Percentiles rank a stretch among this genome's conserved stretches.
Evolutionary conservation across 192 early-diverging fungal genomes (phyloP).

Genomic region (Dissophora globulifera): DNA sequence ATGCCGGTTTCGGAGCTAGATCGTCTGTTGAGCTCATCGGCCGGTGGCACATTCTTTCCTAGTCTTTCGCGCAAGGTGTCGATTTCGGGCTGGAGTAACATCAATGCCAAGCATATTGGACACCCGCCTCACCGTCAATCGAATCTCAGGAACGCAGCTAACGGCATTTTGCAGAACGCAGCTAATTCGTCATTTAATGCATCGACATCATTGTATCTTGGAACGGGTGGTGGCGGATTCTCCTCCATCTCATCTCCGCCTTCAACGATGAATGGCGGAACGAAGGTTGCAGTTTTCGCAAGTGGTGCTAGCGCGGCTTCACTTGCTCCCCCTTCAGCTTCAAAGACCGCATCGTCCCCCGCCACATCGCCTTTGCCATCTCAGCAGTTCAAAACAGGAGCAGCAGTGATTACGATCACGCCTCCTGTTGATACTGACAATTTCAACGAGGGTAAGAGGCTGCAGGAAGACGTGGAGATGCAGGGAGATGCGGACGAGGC

Average conservation of each 20-base stretch:
- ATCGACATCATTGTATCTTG: conserved; percentile 16
- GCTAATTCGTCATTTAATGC: conserved; percentile 37
- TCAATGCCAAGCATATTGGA: conserved; percentile 41
- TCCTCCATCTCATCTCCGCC: background rate
- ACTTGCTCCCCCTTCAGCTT: background rate
- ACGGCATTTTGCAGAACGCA: conserved; percentile 46
- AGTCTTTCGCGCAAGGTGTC: conserved; percentile 50
- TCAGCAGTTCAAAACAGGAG: background rate
- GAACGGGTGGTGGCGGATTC: too few species aligned
- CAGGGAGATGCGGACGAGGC: conserved; percentile 5
- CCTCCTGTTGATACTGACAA: background rate
- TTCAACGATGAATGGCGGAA: background rate
- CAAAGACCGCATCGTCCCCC: conserved; percentile 3
- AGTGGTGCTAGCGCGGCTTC: too few species aligned
- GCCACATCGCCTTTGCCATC: too few species aligned
- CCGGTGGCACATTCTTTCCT: conserved; percentile 41
- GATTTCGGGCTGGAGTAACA: conserved; percentile 47
- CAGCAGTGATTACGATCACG: background rate
- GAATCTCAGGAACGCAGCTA: conserved; percentile 40
- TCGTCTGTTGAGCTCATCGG: conserved; percentile 59
- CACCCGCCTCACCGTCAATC: conserved; percentile 42
- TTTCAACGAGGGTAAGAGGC: background rate
- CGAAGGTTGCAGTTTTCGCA: background rate
- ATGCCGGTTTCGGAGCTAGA: conserved; percentile 74
- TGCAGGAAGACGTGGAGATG: conserved; percentile 29